Evolutionary conservation across 2,329 filamentous ascomycete genomes (phyloP).

Genomic region (Arachnopeziza araneosa): DNA sequence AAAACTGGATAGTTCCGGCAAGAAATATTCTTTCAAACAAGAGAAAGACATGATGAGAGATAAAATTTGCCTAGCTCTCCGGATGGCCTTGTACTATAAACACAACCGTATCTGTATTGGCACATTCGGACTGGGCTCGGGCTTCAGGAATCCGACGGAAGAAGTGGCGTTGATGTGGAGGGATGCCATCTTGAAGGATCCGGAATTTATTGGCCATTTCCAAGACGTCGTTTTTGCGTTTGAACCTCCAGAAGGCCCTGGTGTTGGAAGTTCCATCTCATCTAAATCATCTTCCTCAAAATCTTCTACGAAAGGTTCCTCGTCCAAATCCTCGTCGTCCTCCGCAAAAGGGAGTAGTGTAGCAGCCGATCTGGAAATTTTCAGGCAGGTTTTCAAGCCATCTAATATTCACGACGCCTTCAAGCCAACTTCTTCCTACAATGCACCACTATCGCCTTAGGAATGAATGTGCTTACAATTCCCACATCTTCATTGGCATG

Average conservation of each 20-base stretch:
- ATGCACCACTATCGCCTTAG: background rate
- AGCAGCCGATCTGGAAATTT: conserved; percentile 45
- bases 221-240: conserved; percentile 59
- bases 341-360: conserved; percentile 30
- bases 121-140: conserved; percentile 60
- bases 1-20: conserved; percentile 63
- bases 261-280: conserved; percentile 37
- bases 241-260: conserved; percentile 47
- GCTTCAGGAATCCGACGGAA: conserved; percentile 58
- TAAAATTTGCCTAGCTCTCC: conserved; percentile 65
- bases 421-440: conserved; percentile 2
- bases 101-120: conserved; percentile 55
- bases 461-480: background rate
- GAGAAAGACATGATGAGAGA: conserved; percentile 67
- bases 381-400: conserved; percentile 45
- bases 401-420: conserved; percentile 33
- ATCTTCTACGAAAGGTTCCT: conserved; percentile 11
- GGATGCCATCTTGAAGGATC: conserved; percentile 57
- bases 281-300: conserved; percentile 14
- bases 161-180: conserved; percentile 62
- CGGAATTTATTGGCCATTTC: conserved; percentile 57
- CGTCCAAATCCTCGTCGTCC: conserved; percentile 15
- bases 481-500: background rate
- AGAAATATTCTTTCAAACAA: conserved; percentile 64
- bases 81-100: conserved; percentile 59